Base-by-base conservation (phyloP, 2,329 filamentous ascomycete species). In the Lasiodiplodia citricola region DNA sequence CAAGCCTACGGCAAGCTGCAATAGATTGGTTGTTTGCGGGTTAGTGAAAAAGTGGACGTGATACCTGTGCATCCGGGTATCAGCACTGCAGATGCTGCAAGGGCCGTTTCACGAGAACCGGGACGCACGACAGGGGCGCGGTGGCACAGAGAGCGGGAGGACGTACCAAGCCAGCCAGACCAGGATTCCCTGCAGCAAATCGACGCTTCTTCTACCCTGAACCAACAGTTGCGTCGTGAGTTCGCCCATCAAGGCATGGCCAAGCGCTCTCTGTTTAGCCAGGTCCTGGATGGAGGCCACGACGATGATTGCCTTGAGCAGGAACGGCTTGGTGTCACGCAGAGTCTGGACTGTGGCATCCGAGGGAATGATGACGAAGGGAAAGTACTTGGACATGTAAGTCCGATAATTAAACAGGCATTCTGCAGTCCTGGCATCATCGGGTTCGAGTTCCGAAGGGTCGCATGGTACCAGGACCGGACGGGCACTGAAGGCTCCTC, bases 21-120 rank as follows among this genome's bases (percentile, higher is more conserved):
- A 47, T 0, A 83, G 69, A 0, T 76, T 78, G 4, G 81, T 83
- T 2, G 75, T 77, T 18, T 79, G 77, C 2, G 73, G 73, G 0
- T 82, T 80, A 13, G 79, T 69, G 54, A 80, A 81, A 52, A 79
- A 79, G 57, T 81, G 78, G 47, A 79, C 76, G 60, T 83, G 81
- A 38, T 78, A 79, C 80, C 80, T 83, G 28, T 52, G 44, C 14
- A 25, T 52, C 28, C 60, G 60, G 60, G 47, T 38, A 64, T 64
- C 60, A 64, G 60, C 60, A 37, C 25, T 52, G 44, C 44, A 52
- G 60, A 64, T 64, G 60, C 60, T 52, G 60, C 60, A 64, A 50
- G 58, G 58, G 60, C 35, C 18, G 44, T 64, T 64, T 51, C 47
- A 64, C 60, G 21, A 64, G 41, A 64, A 52, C 28, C 60, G 60